Evolutionary conservation across 352 stramenopile species (phyloP).

Genomic region (Phytophthora europaea): DNA sequence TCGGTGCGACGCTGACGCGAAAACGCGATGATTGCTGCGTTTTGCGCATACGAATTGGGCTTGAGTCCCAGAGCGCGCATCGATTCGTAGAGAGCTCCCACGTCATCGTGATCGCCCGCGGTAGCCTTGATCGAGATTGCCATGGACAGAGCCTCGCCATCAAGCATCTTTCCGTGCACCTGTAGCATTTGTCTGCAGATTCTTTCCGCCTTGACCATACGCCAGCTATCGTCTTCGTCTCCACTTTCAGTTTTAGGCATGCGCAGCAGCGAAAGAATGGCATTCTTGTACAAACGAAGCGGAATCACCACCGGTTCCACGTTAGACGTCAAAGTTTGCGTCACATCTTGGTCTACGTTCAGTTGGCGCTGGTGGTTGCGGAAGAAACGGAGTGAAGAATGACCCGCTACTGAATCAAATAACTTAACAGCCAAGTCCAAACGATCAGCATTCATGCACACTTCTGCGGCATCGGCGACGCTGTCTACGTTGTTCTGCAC

Average conservation of each 20-base stretch:
- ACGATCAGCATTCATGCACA: conserved; percentile 63
- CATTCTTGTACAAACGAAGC: conserved; percentile 78
- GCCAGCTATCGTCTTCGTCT: conserved; percentile 18
- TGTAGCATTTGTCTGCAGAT: conserved; percentile 82
- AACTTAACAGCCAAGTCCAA: conserved; percentile 67
- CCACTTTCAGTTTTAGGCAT: conserved; percentile 31
- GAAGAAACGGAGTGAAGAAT: conserved; percentile 55
- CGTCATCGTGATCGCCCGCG: conserved; percentile 76
- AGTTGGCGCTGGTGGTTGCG: conserved; percentile 35
- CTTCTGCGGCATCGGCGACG: conserved; percentile 74
- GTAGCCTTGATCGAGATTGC: conserved; percentile 85
- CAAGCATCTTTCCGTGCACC: conserved; percentile 52
- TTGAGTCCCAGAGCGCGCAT: conserved; percentile 67
- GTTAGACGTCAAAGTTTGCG: conserved; percentile 19
- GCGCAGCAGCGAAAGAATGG: conserved; percentile 64
- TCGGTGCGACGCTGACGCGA: conserved; percentile 64
- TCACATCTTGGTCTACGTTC: conserved; percentile 15
- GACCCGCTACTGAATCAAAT: conserved; percentile 57
- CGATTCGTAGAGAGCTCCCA: conserved; percentile 78
- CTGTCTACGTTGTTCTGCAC: conserved; percentile 73
- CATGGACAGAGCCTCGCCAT: conserved; percentile 78
- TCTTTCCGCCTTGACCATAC: conserved; percentile 62
- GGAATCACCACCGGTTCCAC: conserved; percentile 43
- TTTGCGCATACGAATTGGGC: conserved; percentile 84
- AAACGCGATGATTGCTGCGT: conserved; percentile 79